Percentiles rank a stretch among this genome's conserved stretches.
These are phyloP conservation scores for Trichosanthes cucumerina DNA, from an alignment of 306 rosid species.

Conservation along the genomic window DNA sequence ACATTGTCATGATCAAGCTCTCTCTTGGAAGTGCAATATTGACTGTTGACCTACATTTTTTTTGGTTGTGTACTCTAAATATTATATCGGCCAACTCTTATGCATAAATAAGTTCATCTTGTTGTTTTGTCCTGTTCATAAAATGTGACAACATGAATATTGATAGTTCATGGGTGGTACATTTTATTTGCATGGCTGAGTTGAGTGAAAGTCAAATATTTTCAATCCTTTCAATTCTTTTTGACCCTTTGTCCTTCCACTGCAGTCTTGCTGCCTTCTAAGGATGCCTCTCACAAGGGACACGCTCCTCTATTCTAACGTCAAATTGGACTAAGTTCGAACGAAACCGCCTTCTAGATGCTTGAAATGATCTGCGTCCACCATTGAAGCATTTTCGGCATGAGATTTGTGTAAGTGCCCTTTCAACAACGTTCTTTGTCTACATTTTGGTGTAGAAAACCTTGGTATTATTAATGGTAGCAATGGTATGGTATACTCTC, in stretches of 20 bases:
- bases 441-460: constrained; percentile 16
- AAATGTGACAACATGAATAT: background rate
- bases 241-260: constrained; percentile 1
- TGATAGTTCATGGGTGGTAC: background rate
- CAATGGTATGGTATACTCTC: constrained; percentile 8
- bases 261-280: constrained; percentile 56
- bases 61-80: background rate
- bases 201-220: background rate
- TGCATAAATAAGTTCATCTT: background rate
- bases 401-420: constrained; percentile 21
- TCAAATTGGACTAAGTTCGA: constrained; percentile 61
- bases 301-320: constrained; percentile 79
- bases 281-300: constrained; percentile 77
- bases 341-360: background rate
- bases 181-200: background rate
- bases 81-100: background rate
- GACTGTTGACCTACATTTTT: background rate
- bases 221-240: background rate
- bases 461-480: constrained; percentile 19
- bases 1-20: background rate
- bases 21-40: background rate
- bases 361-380: constrained; percentile 23
- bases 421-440: constrained; percentile 19
- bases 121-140: background rate
- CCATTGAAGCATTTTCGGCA: constrained; percentile 20